Conservation (phyloP, 345 rosid species). For the Rhizophora mangle region DNA sequence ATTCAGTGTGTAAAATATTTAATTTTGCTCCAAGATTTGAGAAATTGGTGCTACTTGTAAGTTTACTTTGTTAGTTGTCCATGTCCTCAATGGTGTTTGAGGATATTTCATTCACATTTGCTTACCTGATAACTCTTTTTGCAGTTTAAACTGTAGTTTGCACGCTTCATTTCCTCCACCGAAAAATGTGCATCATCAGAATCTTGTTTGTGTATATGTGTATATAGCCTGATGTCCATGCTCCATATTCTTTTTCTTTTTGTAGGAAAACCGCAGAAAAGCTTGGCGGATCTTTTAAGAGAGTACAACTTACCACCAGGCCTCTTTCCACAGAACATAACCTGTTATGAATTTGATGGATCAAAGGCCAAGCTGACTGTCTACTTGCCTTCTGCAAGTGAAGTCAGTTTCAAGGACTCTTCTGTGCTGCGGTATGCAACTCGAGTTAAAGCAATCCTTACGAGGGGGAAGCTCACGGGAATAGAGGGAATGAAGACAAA, state of each 20-base stretch:
- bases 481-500: conserved; percentile 98
- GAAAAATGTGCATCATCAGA: no score
- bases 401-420: conserved; percentile 80
- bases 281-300: conserved; percentile 82
- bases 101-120: no score
- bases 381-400: conserved; percentile 70
- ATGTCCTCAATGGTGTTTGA: background rate
- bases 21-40: conserved; percentile 1
- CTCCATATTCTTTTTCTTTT: background rate
- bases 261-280: conserved; percentile 70
- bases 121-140: no score
- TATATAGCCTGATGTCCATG: background rate
- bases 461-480: conserved; percentile 66
- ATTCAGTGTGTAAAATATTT: background rate
- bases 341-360: conserved; percentile 87
- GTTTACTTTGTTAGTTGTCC: background rate
- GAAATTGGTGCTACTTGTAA: background rate
- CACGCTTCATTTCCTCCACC: no score
- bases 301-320: conserved; percentile 90
- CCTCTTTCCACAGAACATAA: conserved; percentile 79
- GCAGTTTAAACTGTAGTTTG: no score
- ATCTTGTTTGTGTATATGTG: background rate
- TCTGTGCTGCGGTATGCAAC: conserved; percentile 76
- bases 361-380: conserved; percentile 76
- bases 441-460: conserved; percentile 73